A percentile compares a stretch with the other conserved stretches of the same genome.
Evolutionary conservation across 371 early-diverging fungal genomes (phyloP).

Genomic region (Lichtheimia corymbifera): DNA sequence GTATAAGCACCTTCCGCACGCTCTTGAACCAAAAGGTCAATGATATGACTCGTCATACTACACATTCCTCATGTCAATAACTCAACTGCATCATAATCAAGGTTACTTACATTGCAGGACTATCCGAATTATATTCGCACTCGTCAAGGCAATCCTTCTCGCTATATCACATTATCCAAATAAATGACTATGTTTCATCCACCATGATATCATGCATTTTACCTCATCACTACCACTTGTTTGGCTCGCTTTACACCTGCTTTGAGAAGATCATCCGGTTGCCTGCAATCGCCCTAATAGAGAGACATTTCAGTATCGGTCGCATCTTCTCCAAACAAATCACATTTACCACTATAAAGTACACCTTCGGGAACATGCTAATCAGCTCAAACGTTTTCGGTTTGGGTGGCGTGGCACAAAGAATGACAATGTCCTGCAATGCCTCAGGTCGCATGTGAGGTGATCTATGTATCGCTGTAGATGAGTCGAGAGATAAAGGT

Average conservation of each 20-base stretch:
- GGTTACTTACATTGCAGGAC: conserved; percentile 46
- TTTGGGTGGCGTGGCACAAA: conserved; percentile 45
- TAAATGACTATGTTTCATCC: neutral
- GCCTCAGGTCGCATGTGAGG: conserved; percentile 39
- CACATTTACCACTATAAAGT: conserved; percentile 48
- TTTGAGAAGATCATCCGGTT: conserved; percentile 57
- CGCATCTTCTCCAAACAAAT: neutral
- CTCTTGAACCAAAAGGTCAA: conserved; percentile 29
- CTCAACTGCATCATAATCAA: too few species aligned
- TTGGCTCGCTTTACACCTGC: conserved; percentile 60
- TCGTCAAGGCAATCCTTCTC: conserved; percentile 43
- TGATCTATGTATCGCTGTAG: conserved; percentile 23
- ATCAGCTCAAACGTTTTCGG: conserved; percentile 47
- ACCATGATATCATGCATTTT: neutral
- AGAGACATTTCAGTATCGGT: neutral
- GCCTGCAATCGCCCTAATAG: conserved; percentile 54
- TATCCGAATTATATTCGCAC: conserved; percentile 40
- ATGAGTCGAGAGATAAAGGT: neutral
- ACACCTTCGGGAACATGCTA: conserved; percentile 55
- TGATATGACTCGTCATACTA: conserved; percentile 44
- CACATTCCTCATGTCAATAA: neutral
- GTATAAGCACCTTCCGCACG: conserved; percentile 24
- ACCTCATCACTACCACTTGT: conserved; percentile 62
- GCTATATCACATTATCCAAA: conserved; percentile 15
- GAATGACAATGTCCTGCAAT: conserved; percentile 56